Evolutionary conservation across 2,329 filamentous ascomycete genomes (phyloP), one percentile per base, ranked within the genome.

Genomic region (Pyricularia pennisetigena): DNA sequence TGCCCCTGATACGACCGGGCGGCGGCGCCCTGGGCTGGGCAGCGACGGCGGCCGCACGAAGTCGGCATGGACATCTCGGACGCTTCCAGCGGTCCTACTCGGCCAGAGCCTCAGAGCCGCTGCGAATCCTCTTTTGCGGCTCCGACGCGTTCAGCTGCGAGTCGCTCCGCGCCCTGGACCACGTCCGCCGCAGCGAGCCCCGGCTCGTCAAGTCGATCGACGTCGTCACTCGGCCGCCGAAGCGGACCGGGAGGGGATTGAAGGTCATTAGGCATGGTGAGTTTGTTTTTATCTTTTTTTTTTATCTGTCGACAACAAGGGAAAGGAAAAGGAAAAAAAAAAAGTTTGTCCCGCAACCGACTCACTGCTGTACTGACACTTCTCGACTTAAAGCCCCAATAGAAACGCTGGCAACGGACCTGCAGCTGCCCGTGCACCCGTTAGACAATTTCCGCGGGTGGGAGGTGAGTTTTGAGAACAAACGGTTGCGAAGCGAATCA

Each of bases 51-150:
- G 59, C 59, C 2, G 23, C 59, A 7, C 24, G n/a, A n/a, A n/a
- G 59, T 28, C 24, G 14, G 12, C 59, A 23, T 7, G 59, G 10
- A 6, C 59, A 62, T 26, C 57, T 26, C 24, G 24, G 59, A 26
- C 59, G 26, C 23, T 28, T 7, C 29, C 63, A 14, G 14, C 32
- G 63, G 6, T 30, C 20, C 29, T 65, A 65, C 63, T 65, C 30
- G 7, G n/a, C 23, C 65, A 70, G 66, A 57, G 23, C 70, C 20
- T 80, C 83, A 0, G 83, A 87, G 4, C 91, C 92, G 3, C 82
- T 99, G 35, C 85, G 89, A 41, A 93, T 99, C 68, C 85, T 99
- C 4, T 99, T 97, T 79, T 98, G 94, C 79, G 95, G 95, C 71
- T 95, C 94, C 3, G 95, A 99, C 77, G 84, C 88, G 2, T 97